Evolutionary conservation across 805 yeast genomes (phyloP), one percentile per base, ranked within the genome.

Genomic region (Grigorovia jiainica): DNA sequence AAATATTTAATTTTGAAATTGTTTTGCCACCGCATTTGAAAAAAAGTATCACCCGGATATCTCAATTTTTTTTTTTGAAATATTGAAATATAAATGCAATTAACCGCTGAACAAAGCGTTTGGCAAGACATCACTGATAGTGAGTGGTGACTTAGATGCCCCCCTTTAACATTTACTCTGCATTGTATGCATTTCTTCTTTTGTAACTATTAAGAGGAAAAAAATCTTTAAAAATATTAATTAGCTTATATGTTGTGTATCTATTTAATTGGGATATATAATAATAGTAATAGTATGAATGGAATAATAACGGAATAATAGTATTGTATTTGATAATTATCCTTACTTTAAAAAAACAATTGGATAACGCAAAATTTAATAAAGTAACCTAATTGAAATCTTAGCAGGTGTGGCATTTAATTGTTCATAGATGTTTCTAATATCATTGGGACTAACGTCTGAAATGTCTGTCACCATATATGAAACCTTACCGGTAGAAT

Each of bases 381-480:
- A 92, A 50, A 90, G 71, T 55, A 92, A 72, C 64, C 98, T 82
- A 53, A 95, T 86, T 44, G 83, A 79, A 54, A 90, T 83, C 66
- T 83, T 87, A 75, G 80, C 86, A 29, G 90, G 85, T 37, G 97
- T 90, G 57, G 77, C 75, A 64, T 82, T 92, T 55, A 92, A 76
- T 63, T 81, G 82, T 57, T 83, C 83, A 65, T 89, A 79, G 50
- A 90, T 73, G 16, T 76, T 67, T 65, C 83, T 85, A 67, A 92
- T 87, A 58, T 87, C 95, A 49, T 76, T 76, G 44, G 71, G 68
- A 52, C 78, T 76, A 40, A 89, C 96, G 50, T 84, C 85, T 31
- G 92, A 75, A 56, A 90, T 85, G 67, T 90, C 98, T 34, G 97
- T 95, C 92, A 90, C 87, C 65, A 90, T 74, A 69, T 92, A 90